Percentiles rank a stretch among this genome's conserved stretches.
These are phyloP conservation scores for Domatiomyces catenatus DNA, from an alignment of 2,329 filamentous ascomycete genomes.

Conservation along the genomic window DNA sequence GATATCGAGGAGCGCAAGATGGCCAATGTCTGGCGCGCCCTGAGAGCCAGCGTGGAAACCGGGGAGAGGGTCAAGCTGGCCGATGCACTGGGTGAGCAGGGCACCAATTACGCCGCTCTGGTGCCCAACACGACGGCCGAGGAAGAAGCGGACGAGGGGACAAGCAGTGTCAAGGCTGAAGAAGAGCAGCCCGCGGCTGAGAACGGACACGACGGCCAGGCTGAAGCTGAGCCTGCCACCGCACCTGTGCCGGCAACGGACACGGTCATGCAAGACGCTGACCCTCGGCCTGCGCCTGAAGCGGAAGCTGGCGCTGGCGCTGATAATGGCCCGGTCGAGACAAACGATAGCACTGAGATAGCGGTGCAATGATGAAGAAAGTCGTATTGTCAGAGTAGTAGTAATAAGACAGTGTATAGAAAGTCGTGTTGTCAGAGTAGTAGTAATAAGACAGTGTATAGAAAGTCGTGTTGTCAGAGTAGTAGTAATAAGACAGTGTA, in stretches of 20 bases:
- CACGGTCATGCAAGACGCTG: neutral
- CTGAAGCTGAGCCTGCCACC: neutral
- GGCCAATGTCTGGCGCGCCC: slow-evolving; percentile 79
- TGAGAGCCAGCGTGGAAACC: slow-evolving; percentile 49
- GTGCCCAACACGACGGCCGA: neutral
- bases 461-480: neutral
- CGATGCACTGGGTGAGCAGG: neutral
- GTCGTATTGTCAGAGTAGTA: neutral
- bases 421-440: neutral
- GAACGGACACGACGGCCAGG: neutral
- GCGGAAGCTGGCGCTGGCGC: neutral
- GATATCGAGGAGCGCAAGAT: slow-evolving; percentile 54
- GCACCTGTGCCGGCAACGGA: neutral
- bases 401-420: too few species aligned
- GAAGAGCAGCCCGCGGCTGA: neutral
- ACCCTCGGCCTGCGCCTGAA: neutral
- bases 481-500: neutral
- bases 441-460: neutral
- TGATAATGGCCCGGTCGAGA: neutral
- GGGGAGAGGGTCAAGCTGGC: slow-evolving; percentile 29
- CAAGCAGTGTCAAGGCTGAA: neutral
- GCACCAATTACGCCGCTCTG: neutral
- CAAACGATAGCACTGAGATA: neutral
- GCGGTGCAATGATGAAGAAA: neutral
- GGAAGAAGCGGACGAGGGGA: too few species aligned